Base-by-base conservation (phyloP, 2,329 filamentous ascomycete genomes). In the Zasmidium citrigriseum region DNA sequence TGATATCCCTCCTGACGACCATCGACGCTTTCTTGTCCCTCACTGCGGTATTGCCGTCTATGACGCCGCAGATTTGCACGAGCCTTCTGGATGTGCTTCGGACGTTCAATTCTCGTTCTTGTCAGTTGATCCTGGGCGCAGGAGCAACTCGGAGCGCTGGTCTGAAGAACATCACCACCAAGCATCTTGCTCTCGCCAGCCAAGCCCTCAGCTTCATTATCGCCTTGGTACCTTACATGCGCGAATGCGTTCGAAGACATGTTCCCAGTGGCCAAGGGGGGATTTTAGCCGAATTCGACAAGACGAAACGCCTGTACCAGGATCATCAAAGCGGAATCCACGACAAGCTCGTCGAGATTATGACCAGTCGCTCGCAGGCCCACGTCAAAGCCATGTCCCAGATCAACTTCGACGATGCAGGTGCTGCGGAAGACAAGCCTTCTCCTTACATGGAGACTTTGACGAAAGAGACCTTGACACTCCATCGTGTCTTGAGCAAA, bases 91-190 rank as follows among this genome's bases (percentile, higher is more conserved):
- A 95, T 21, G 96, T 96, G 70, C 82, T 98, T 14, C 90, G 95
- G 64, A 82, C 96, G 3, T 99, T 98, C 82, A 97, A 99, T 74
- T 97, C 92, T 2, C 89, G 95, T 20, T 93, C 93, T 58, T 96
- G 90, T n/a, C 95, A 99, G 72, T 84, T 99, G 58, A 97, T 99
- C 64, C 86, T 99, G 5, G 95, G 95, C 1, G 95, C 95, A 1
- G 95, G 95, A 3, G 95, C 95, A 3, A 97, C 91, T 4, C 83
- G 86, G 34, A 92, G 89, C 22, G 95, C 93, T 1, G 93, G 93
- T 0, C 80, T 99, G 20, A 96, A 92, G 73, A 97, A 97, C 70
- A 99, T 99, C 72, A 96, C 91, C 0, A 96, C 95, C 0, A 95
- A 95, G 68, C 93, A 99, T 75, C 83, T 99, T 1, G 93, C 95